Evolutionary conservation across 2,329 filamentous ascomycete species (phyloP).

Genomic region (Metarhizium sp.): DNA sequence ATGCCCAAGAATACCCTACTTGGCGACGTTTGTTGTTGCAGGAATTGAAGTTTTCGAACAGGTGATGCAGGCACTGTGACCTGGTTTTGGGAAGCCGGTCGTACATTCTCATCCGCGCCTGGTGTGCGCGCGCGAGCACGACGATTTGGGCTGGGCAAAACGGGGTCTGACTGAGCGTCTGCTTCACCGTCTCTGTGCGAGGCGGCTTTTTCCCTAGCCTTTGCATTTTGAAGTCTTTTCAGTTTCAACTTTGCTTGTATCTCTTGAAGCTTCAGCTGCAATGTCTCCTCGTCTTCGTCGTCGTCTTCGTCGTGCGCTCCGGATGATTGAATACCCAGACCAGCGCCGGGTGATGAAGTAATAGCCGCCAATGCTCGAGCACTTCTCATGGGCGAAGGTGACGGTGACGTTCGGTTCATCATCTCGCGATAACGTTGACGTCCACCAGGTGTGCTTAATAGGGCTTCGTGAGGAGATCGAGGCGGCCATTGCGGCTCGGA

Average conservation of each 20-base stretch:
- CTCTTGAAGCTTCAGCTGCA: conserved; percentile 76
- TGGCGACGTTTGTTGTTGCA: conserved; percentile 58
- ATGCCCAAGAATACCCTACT: conserved; percentile 75
- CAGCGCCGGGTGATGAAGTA: conserved; percentile 10
- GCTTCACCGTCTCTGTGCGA: conserved; percentile 13
- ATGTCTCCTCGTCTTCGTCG: conserved; percentile 78
- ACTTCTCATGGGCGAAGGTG: conserved; percentile 48
- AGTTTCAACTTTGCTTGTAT: conserved; percentile 83
- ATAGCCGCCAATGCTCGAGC: conserved; percentile 9
- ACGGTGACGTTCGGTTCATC: conserved; percentile 56
- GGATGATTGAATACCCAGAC: conserved; percentile 24
- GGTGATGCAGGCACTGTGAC: conserved; percentile 71
- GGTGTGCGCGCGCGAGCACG: conserved; percentile 18
- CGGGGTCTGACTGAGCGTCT: conserved; percentile 10
- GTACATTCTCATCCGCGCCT: conserved; percentile 11
- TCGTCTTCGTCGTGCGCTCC: conserved; percentile 29
- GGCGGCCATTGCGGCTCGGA: conserved; percentile 55
- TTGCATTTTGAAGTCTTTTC: conserved; percentile 68
- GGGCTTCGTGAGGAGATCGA: conserved; percentile 54
- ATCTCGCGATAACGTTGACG: conserved; percentile 64
- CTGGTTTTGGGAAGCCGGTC: conserved; percentile 17
- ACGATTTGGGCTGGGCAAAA: conserved; percentile 12
- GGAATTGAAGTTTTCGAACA: conserved; percentile 48
- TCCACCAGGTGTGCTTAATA: conserved; percentile 64
- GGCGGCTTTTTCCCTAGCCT: conserved; percentile 11